Evolutionary conservation across 108 stramenopile genomes (phyloP).

Genomic region (Schizochytrium sp.): DNA sequence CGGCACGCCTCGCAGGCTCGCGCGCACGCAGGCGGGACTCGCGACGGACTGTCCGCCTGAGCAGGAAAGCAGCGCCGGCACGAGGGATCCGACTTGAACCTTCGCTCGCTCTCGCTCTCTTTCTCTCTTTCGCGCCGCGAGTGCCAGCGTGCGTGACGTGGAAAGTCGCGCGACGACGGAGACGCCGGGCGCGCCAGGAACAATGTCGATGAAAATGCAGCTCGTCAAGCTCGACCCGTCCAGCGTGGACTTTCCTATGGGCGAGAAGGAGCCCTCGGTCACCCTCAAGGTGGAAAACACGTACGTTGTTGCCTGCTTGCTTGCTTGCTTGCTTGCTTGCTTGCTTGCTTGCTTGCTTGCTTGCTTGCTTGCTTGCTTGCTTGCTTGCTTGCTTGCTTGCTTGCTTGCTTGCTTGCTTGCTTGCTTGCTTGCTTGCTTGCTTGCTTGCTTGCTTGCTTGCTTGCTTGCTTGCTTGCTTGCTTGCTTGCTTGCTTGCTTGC

Average conservation of each 20-base stretch:
- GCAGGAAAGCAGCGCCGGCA: no score
- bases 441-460: neutral
- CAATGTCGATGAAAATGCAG: neutral
- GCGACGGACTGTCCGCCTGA: no score
- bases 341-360: neutral
- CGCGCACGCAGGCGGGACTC: no score
- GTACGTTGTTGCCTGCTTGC: neutral
- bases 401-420: neutral
- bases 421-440: neutral
- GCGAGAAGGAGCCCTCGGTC: conserved; percentile 5
- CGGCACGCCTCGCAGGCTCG: no score
- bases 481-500: neutral
- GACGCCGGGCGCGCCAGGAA: neutral
- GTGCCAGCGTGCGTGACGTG: no score
- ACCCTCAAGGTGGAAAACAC: conserved; percentile 6
- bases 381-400: neutral
- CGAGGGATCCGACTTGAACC: no score
- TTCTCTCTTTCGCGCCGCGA: no score
- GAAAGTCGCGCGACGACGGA: no score
- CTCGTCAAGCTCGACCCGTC: neutral
- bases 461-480: neutral
- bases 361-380: neutral
- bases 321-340: neutral
- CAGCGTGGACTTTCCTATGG: neutral
- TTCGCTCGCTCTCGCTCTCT: no score